A percentile compares a stretch with the other conserved stretches of the same genome.
phyloP scores from a whole-genome alignment of 768 basidiomycete species.

The Pholiota conissans region DNA sequence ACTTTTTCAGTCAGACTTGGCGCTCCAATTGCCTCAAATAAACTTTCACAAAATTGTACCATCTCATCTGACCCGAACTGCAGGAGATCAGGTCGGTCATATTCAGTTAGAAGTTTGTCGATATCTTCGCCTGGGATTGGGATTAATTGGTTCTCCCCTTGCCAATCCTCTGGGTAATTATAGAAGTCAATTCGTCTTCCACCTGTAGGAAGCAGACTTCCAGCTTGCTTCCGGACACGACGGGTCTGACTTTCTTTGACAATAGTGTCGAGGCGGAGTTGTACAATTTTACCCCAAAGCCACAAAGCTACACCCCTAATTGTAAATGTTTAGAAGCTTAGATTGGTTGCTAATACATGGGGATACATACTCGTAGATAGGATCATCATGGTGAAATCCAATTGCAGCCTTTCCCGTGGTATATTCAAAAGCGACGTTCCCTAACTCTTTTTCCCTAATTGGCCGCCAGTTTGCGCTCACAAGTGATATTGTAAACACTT shows the following conservation, averaged over 20 bases:
- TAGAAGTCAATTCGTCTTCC: constrained; percentile 24
- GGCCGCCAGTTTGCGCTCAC: constrained; percentile 28
- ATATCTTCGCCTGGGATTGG: constrained; percentile 13
- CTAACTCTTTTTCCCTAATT: constrained; percentile 24
- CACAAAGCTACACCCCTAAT: no score
- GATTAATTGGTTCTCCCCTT: constrained; percentile 19
- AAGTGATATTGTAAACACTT: constrained; percentile 29
- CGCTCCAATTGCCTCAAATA: constrained; percentile 7
- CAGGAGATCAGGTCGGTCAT: constrained; percentile 9
- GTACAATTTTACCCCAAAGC: no score
- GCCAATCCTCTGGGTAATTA: constrained; percentile 17
- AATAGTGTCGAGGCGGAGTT: constrained; percentile 13
- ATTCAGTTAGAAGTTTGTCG: constrained; percentile 5
- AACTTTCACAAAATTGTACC: background rate
- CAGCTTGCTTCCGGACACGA: no score
- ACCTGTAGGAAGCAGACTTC: constrained; percentile 22
- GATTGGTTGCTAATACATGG: no score
- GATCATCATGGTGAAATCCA: no score
- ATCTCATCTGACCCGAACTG: constrained; percentile 8
- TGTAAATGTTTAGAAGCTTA: no score
- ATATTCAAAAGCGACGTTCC: no score
- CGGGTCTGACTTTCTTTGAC: constrained; percentile 17
- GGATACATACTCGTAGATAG: no score
- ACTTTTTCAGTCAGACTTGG: background rate
- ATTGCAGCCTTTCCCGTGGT: no score